Base-by-base conservation (phyloP, 169 alveolate species). In the Babesia sp. region DNA sequence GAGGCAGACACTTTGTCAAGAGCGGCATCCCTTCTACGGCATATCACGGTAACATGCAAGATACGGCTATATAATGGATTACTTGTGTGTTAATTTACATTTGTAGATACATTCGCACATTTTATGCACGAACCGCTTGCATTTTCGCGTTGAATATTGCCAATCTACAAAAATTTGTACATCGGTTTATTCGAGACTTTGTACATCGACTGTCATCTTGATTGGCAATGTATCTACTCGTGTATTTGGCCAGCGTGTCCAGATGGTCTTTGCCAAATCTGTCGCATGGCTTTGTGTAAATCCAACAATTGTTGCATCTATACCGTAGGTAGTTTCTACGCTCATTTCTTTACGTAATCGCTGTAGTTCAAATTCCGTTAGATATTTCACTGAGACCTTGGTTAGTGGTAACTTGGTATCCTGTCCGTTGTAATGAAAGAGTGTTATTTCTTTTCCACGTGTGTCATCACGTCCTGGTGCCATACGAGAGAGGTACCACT, bases 181-280 rank as follows among this genome's bases (percentile, higher is more conserved):
- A 42, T 44, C 18, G 5, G 20, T n/a, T 44, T 44, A 4, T 44
- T 24, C 18, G 28, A 6, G 28, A 44, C 4, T 24, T 1, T n/a
- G 53, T 44, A 24, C 53, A 24, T 8, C 57, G 29, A 16, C 36
- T 33, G 2, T 48, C 57, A 12, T 20, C 12, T 20, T 48, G 22
- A 53, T 28, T 16, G 31, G 61, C 31, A 8, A 41, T 36, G 39
- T 26, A 34, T 39, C 18, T 22, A 74, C 76, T 51, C 48, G 45
- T n/a, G 84, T 74, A 29, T 50, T 58, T 7, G 84, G 84, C 84
- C 84, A 74, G 22, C 84, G 42, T 24, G 84, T 74, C 84, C 84
- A 74, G 36, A 74, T 24, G 37, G 57, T 55, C 84, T 46, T 74
- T 1, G 75, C 84, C 44, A 57, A 9, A 12, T 60, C 34, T 33